Evolutionary conservation across 768 basidiomycete genomes (phyloP).

Genomic region (Lactarius pseudohatsudake): DNA sequence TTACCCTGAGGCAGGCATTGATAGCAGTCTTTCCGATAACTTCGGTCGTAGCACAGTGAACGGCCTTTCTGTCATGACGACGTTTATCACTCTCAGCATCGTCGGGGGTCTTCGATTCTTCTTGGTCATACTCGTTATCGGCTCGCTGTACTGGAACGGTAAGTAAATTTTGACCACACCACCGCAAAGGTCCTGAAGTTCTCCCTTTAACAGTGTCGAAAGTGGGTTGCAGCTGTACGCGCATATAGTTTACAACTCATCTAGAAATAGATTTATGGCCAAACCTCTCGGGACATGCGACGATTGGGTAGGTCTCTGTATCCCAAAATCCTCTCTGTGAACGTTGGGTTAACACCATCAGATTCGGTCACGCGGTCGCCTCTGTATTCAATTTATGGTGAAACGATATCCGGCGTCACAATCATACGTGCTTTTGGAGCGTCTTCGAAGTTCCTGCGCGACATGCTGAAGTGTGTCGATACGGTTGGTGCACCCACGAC

Average conservation of each 20-base stretch:
- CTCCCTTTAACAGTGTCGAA: constrained; percentile 9
- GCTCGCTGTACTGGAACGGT: constrained; percentile 72
- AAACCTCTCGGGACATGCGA: constrained; percentile 85
- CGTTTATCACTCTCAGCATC: constrained; percentile 68
- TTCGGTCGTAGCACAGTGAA: constrained; percentile 79
- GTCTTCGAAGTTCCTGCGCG: constrained; percentile 79
- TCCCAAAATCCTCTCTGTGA: not conserved
- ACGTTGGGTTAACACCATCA: constrained; percentile 11
- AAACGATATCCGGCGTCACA: constrained; percentile 52
- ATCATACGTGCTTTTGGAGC: constrained; percentile 84
- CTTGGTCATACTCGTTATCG: constrained; percentile 54
- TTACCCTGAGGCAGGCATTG: constrained; percentile 55
- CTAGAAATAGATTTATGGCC: constrained; percentile 59
- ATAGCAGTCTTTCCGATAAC: constrained; percentile 80
- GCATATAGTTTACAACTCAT: not conserved
- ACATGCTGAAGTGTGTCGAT: constrained; percentile 81
- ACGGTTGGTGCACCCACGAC: constrained; percentile 50
- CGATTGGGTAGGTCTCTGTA: constrained; percentile 56
- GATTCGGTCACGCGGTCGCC: constrained; percentile 50
- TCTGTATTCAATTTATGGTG: constrained; percentile 51
- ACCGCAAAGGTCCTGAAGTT: constrained; percentile 2
- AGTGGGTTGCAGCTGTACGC: constrained; percentile 7
- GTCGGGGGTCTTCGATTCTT: constrained; percentile 81
- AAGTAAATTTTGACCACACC: constrained; percentile 28
- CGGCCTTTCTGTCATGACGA: constrained; percentile 66